Evolutionary conservation across 495 filamentous ascomycete genomes (phyloP).

Genomic region (Trichoderma gamsii): DNA sequence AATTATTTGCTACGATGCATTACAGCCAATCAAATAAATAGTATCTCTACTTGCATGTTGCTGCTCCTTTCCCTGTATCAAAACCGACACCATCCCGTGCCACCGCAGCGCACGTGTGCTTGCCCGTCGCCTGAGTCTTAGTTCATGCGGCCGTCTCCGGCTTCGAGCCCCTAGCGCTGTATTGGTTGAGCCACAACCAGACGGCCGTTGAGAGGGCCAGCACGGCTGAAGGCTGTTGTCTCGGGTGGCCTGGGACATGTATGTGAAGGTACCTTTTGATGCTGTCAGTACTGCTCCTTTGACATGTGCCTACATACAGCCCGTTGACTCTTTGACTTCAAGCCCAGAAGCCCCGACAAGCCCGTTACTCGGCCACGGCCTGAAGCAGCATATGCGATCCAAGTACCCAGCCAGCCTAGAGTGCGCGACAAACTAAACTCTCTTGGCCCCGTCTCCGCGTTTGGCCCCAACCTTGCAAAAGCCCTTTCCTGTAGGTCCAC

Average conservation of each 20-base stretch:
- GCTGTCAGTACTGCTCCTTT: neutral
- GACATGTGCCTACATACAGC: no score
- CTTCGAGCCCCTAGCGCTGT: slow-evolving; percentile 14
- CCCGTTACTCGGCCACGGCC: no score
- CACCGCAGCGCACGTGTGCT: neutral
- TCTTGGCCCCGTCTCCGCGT: slow-evolving; percentile 9
- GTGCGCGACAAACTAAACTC: no score
- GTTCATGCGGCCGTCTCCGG: slow-evolving; percentile 18
- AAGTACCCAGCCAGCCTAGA: no score
- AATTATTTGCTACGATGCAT: no score
- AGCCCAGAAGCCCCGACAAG: no score
- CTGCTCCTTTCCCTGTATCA: neutral
- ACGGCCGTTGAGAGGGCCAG: neutral
- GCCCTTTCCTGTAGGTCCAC: neutral
- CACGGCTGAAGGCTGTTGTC: neutral
- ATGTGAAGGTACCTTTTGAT: neutral
- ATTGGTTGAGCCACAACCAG: neutral
- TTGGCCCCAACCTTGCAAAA: neutral
- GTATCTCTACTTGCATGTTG: neutral
- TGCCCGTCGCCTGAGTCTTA: neutral
- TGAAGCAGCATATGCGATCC: no score
- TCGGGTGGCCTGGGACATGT: neutral
- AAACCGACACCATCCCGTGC: slow-evolving; percentile 16
- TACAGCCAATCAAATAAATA: neutral
- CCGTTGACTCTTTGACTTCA: no score